Evolutionary conservation across 176 grass and related monocot species (phyloP), one percentile per base, ranked within the genome.

Genomic region (Raddia guianensis): DNA sequence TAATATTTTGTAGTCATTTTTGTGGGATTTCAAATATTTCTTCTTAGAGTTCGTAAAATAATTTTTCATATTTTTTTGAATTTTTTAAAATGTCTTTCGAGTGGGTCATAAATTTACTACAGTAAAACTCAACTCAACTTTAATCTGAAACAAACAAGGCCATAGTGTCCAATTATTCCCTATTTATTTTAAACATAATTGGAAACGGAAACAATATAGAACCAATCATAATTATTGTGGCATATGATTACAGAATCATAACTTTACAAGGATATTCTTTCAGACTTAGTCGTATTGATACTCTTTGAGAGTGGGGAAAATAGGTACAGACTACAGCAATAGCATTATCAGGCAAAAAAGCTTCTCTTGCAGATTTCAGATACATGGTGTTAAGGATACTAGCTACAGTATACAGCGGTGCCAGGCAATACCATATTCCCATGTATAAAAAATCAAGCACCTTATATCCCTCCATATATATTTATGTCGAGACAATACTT

Each of bases 401-500:
- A 86, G 12, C 47, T 18, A 43, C 73, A 85, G 32, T 14, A 7
- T 6, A 54, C 33, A 78, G 5, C 6, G 72, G 72, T 0, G 11
- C 62, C 40, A 44, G 42, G n/a, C 35, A 83, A 81, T 60, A 88
- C 43, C 48, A 67, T 49, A 32, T 56, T 60, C 73, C 43, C 48
- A 78, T 43, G 50, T 49, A 43, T 37, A 73, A 48, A 40, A 49
- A 52, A 63, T 69, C 20, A 75, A 11, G 12, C 9, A 45, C 33
- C 40, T 52, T 3, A 66, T 51, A 57, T 79, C 21, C 2, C 15
- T 18, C 44, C 5, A 86, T 47, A 66, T 21, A 43, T 67, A 85
- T 58, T 46, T 48, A 83, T 53, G 15, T 65, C 51, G 43, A 47
- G n/a, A 12, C 50, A 74, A 64, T 73, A 89, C 94, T 94, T 88